Conservation (phyloP, 2,329 filamentous ascomycete genomes). For the Monosporascus sp. region DNA sequence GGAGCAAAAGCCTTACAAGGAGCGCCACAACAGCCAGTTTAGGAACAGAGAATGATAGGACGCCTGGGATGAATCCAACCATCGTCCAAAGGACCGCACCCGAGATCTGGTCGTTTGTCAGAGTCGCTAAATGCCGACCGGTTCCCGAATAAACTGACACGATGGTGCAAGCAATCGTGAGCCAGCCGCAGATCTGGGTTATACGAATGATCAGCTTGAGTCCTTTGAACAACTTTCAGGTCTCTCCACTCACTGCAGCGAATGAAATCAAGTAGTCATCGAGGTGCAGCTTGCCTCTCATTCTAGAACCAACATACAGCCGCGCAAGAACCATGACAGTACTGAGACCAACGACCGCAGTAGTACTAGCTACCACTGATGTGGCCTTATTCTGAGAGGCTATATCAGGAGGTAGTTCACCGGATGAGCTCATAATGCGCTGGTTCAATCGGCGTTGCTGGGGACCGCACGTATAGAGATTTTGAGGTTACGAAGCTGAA, state of each 20-base stretch:
- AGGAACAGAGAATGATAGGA: constrained; percentile 22
- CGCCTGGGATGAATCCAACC: constrained; percentile 21
- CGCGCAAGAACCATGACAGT: constrained; percentile 27
- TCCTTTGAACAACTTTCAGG: neutral
- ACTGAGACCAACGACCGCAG: constrained; percentile 25
- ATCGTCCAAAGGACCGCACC: constrained; percentile 20
- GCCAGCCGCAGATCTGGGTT: constrained; percentile 16
- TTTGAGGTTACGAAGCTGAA: too few relatives aligned
- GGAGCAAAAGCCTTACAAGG: constrained; percentile 20
- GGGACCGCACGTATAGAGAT: too few relatives aligned
- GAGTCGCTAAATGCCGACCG: constrained; percentile 23
- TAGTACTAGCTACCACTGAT: constrained; percentile 26
- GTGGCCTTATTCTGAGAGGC: constrained; percentile 29
- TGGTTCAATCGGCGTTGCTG: too few relatives aligned
- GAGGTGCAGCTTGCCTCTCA: constrained; percentile 25
- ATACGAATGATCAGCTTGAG: neutral
- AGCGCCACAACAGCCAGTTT: constrained; percentile 24
- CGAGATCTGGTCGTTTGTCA: constrained; percentile 14
- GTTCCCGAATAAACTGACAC: constrained; percentile 24
- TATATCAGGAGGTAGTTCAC: neutral
- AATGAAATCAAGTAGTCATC: constrained; percentile 28
- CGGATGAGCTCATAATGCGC: too few relatives aligned
- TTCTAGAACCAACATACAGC: constrained; percentile 25
- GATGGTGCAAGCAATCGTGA: constrained; percentile 21
- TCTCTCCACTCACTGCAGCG: constrained; percentile 18